Base-by-base conservation (phyloP, 768 basidiomycete genomes). In the Astraeus odoratus region DNA sequence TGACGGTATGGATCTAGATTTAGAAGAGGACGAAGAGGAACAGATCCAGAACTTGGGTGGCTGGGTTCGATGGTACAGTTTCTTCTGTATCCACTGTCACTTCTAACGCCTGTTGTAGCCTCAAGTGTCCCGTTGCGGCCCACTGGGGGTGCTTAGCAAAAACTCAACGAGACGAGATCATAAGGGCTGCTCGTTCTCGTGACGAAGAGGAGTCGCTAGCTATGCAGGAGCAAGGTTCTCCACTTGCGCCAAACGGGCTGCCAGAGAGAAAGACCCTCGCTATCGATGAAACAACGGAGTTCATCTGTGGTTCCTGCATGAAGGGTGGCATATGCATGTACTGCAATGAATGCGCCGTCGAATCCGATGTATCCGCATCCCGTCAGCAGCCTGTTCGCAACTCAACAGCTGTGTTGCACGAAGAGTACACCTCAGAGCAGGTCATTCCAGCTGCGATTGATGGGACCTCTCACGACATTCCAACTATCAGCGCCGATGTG, bases 321-420 rank as follows among this genome's bases (percentile, higher is more conserved):
- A 84, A 82, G 55, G 86, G 85, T 7, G 84, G 85, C 12, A 62
- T 77, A n/a, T 92, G 88, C 59, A 81, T 90, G 74, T 73, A 74
- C 15, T 92, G 88, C 61, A 72, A 72, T 63, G 74, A 81, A 52
- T 64, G 70, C 24, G 81, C 71, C 7, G 54, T 81, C 29, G 59
- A 73, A 44, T 70, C 76, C 2, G 79, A 80, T 51, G 46, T 56
- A 33, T 56, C 51, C 33, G 35, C 57, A 19, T 30, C 37, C 18
- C 49, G 50, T 31, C 61, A 61, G 46, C 52, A 31, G 16, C 31
- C 42, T 39, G 29, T 39, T 16, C 42, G 23, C 40, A 55, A 51
- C 26, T 47, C 36, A 16, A 18, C 37, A 35, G 48, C 27, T 29
- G n/a, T n/a, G n/a, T n/a, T n/a, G n/a, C n/a, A 29, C 40, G 27